Base-by-base conservation (phyloP, 2,329 filamentous ascomycete species). In the Curvularia sp. region DNA sequence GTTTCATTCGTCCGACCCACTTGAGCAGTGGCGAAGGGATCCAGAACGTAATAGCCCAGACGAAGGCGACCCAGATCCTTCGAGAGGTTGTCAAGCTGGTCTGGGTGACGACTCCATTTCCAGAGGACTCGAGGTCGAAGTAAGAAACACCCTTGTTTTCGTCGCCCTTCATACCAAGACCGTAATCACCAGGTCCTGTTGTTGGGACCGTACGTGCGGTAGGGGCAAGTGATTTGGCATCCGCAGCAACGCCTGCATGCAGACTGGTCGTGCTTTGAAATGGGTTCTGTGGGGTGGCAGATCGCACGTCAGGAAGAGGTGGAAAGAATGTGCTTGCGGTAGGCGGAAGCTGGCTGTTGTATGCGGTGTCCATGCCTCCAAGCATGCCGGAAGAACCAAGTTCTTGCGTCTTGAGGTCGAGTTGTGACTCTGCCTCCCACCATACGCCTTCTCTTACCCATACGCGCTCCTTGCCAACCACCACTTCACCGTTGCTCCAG, bases 391-490 rank as follows among this genome's bases (percentile, higher is more conserved):
- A 53, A 6, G 64, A 59, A 57, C 48, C 55, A 21, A 77, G 74
- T 28, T 87, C 85, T 52, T 84, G 81, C 1, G 89, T 87, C 77
- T 95, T 94, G 69, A 96, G 83, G 71, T 99, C 95, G 27, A 98
- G 87, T 90, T 97, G 96, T 60, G 87, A 91, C 79, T 99, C 95
- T 5, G 93, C 94, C 78, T 98, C 94, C 94, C 94, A 98, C 94
- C 95, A 99, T 2, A 93, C 91, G 56, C 82, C 85, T 78, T 99
- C 95, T 49, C 94, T 87, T 82, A 98, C 93, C 95, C 95, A 99
- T 41, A 99, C 88, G 30, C 95, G 90, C 77, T 98, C 93, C 57
- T 88, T 89, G 54, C 95, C 95, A 30, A 98, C 83, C 5, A 97
- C 87, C 1, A 98, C 93, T 78, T 98, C 95, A 38, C 95, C 95